These are phyloP conservation scores for Umbelopsis vinacea DNA, from an alignment of 192 early-diverging fungal genomes.

Conservation along the genomic window DNA sequence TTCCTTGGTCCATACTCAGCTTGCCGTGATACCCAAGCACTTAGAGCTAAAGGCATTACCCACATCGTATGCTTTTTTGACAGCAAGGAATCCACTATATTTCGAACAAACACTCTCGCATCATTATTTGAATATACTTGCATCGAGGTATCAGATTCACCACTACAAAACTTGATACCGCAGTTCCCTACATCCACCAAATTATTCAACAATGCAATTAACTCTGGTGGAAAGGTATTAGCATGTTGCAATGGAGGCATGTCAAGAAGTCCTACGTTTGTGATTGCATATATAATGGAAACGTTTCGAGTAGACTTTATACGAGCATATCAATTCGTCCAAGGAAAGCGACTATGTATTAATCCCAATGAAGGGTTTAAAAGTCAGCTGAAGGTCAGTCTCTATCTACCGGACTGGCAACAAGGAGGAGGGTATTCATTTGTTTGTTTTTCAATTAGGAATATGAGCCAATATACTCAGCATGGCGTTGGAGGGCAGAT, in stretches of 20 bases:
- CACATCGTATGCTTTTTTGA: slow-evolving; percentile 84
- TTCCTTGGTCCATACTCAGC: slow-evolving; percentile 81
- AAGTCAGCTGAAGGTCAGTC: slow-evolving; percentile 72
- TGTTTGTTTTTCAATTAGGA: slow-evolving; percentile 54
- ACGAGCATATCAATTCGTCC: slow-evolving; percentile 82
- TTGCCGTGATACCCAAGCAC: slow-evolving; percentile 59
- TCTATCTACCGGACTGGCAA: not conserved
- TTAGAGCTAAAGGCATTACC: slow-evolving; percentile 65
- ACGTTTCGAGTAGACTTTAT: slow-evolving; percentile 64
- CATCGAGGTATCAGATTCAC: slow-evolving; percentile 79
- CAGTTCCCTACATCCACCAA: slow-evolving; percentile 66
- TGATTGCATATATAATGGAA: slow-evolving; percentile 90
- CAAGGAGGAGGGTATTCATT: not conserved
- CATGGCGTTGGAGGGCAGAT: slow-evolving; percentile 48
- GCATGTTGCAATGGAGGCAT: slow-evolving; percentile 84
- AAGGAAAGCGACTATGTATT: slow-evolving; percentile 86
- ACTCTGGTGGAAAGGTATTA: slow-evolving; percentile 56
- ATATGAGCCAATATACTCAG: slow-evolving; percentile 79
- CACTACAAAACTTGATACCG: slow-evolving; percentile 84
- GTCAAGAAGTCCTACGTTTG: slow-evolving; percentile 82
- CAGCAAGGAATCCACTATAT: slow-evolving; percentile 63
- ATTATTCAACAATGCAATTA: slow-evolving; percentile 58
- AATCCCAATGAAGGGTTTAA: slow-evolving; percentile 84
- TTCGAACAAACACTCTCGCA: slow-evolving; percentile 41
- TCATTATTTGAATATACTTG: slow-evolving; percentile 64